Percentiles rank a stretch among this genome's conserved stretches.
These are phyloP conservation scores for Aspergillus calidoustus DNA, from an alignment of 2,329 filamentous ascomycete genomes.

Conservation along the genomic window DNA sequence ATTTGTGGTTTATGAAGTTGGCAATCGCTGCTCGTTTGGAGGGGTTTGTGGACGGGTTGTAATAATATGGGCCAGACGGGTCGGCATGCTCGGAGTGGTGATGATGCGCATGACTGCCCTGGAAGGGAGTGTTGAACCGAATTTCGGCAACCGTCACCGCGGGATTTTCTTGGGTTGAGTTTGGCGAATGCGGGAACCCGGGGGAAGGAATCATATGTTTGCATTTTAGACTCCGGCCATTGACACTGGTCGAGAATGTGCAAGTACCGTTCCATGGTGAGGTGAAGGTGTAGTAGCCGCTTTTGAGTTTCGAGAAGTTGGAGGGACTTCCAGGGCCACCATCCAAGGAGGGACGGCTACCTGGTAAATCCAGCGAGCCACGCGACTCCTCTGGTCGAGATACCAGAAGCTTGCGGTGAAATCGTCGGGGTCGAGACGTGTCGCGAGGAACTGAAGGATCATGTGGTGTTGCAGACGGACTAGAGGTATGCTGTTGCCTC, in stretches of 20 bases:
- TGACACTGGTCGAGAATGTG: constrained; percentile 79
- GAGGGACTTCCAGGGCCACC: constrained; percentile 22
- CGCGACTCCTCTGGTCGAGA: constrained; percentile 32
- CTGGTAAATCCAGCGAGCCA: constrained; percentile 24
- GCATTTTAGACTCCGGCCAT: constrained; percentile 75
- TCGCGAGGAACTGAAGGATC: constrained; percentile 19
- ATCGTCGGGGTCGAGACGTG: constrained; percentile 32
- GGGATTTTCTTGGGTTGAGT: constrained; percentile 30
- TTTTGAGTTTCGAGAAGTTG: constrained; percentile 37
- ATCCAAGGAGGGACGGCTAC: constrained; percentile 26
- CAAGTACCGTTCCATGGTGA: constrained; percentile 89
- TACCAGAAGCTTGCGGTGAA: constrained; percentile 39
- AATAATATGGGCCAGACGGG: constrained; percentile 5
- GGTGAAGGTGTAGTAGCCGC: constrained; percentile 69
- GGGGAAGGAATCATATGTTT: constrained; percentile 66
- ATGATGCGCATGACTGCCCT: constrained; percentile 41
- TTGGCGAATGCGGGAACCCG: constrained; percentile 23
- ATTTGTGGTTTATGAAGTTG: constrained; percentile 37
- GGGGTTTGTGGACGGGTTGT: constrained; percentile 13
- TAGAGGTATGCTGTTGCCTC: constrained; percentile 8
- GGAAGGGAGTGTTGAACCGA: constrained; percentile 81
- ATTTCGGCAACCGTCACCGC: constrained; percentile 74
- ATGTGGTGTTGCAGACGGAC: constrained; percentile 1
- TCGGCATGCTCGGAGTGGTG: constrained; percentile 20
- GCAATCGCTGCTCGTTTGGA: constrained; percentile 38